A percentile compares a stretch with the other conserved stretches of the same genome.
These are phyloP conservation scores for Juglanconis oblonga DNA, from an alignment of 2,329 filamentous ascomycete species.

Conservation along the genomic window DNA sequence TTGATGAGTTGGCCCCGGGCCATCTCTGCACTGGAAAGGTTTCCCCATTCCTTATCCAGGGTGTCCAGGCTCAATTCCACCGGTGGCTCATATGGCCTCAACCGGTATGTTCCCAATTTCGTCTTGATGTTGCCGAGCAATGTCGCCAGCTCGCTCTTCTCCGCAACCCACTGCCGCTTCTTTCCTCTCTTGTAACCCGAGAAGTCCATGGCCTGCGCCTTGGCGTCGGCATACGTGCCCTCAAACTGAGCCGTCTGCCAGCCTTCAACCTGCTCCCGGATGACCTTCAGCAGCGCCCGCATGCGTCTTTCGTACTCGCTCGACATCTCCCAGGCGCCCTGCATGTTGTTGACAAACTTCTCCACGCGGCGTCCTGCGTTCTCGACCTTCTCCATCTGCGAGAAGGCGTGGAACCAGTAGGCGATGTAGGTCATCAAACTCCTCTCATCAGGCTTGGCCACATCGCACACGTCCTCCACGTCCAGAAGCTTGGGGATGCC, in stretches of 20 bases:
- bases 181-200: conserved; percentile 84
- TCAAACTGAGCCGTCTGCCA: conserved; percentile 84
- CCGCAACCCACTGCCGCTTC: conserved; percentile 94
- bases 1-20: conserved; percentile 90
- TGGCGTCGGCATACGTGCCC: conserved; percentile 89
- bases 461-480: conserved; percentile 97
- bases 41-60: conserved; percentile 79
- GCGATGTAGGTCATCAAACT: conserved; percentile 99
- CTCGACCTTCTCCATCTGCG: conserved; percentile 97
- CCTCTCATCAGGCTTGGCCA: conserved; percentile 91
- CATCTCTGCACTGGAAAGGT: conserved; percentile 79
- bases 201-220: conserved; percentile 79
- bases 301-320: conserved; percentile 91
- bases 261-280: conserved; percentile 66
- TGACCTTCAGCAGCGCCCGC: conserved; percentile 73
- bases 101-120: conserved; percentile 89
- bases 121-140: conserved; percentile 98
- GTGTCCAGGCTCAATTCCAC: conserved; percentile 77
- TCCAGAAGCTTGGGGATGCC: conserved; percentile 94
- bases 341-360: conserved; percentile 99
- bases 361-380: conserved; percentile 94
- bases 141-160: conserved; percentile 93
- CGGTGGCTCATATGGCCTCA: conserved; percentile 89
- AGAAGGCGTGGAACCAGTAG: conserved; percentile 99
- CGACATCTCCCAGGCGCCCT: conserved; percentile 99